These are phyloP conservation scores for Brassica cretica DNA, from an alignment of 345 rosid genomes.

Conservation along the genomic window DNA sequence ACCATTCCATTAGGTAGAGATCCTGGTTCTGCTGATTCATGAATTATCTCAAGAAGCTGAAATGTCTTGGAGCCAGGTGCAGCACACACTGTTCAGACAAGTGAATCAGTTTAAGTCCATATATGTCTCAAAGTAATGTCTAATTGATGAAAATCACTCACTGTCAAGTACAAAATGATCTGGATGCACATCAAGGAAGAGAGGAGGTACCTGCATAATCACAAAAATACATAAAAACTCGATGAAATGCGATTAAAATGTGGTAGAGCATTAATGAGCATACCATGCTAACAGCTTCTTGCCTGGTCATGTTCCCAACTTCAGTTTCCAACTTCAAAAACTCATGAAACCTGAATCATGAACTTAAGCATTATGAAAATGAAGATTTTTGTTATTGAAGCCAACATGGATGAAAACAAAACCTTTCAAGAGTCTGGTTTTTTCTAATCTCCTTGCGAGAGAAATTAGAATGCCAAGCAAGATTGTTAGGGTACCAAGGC, in stretches of 20 bases:
- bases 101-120: constrained; percentile 15
- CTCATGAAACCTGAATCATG: constrained; percentile 77
- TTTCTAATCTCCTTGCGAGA: constrained; percentile 93
- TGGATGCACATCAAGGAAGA: constrained; percentile 80
- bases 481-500: constrained; percentile 87
- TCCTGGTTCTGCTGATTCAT: constrained; percentile 65
- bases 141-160: constrained; percentile 42
- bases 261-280: constrained; percentile 15
- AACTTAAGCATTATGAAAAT: not conserved
- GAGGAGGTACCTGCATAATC: constrained; percentile 74
- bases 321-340: constrained; percentile 94
- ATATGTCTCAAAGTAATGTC: constrained; percentile 9
- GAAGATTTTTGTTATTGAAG: not conserved
- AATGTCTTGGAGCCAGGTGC: constrained; percentile 99
- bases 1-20: constrained; percentile 83
- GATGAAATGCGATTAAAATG: not conserved
- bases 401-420: not conserved
- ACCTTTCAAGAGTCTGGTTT: constrained; percentile 87
- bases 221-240: constrained; percentile 6
- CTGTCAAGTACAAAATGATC: constrained; percentile 86
- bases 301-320: constrained; percentile 92
- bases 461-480: constrained; percentile 93
- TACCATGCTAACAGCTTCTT: constrained; percentile 99
- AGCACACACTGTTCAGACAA: constrained; percentile 72
- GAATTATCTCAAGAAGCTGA: constrained; percentile 86